phyloP scores from a whole-genome alignment of 2,329 filamentous ascomycete genomes.

The Xylariales sp. region DNA sequence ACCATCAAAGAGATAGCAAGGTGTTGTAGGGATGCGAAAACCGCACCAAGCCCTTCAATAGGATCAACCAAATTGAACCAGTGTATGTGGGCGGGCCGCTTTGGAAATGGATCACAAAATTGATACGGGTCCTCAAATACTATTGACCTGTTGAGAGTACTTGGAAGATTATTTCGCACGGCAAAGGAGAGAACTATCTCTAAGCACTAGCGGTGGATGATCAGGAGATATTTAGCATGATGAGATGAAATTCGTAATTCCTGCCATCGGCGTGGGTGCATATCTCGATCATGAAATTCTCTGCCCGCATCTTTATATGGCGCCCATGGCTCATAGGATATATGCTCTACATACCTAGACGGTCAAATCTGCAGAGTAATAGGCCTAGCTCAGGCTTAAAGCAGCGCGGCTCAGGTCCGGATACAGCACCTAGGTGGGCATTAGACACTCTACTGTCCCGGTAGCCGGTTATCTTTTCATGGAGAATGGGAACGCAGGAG shows the following conservation, averaged over 20 bases:
- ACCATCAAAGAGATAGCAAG: constrained; percentile 25
- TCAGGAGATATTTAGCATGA: constrained; percentile 6
- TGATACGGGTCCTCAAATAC: constrained; percentile 25
- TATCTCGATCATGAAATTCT: constrained; percentile 13
- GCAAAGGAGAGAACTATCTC: constrained; percentile 6
- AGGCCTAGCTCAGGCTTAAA: too few species aligned
- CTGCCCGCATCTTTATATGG: too few species aligned
- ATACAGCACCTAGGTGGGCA: too few species aligned
- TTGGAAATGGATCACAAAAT: constrained; percentile 12
- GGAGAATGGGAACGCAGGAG: too few species aligned
- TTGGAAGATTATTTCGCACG: constrained; percentile 15
- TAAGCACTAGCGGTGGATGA: constrained; percentile 9
- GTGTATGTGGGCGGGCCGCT: not conserved
- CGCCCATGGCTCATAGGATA: too few species aligned
- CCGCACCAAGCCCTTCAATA: constrained; percentile 9
- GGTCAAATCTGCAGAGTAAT: too few species aligned
- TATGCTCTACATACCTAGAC: too few species aligned
- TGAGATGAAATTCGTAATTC: constrained; percentile 3
- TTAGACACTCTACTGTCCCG: too few species aligned
- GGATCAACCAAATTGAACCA: constrained; percentile 10
- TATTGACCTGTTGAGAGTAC: constrained; percentile 19
- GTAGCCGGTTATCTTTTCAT: too few species aligned
- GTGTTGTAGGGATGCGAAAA: constrained; percentile 23
- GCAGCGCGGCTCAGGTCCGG: too few species aligned
- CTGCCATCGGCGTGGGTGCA: constrained; percentile 19